Base-by-base conservation (phyloP, 768 basidiomycete species). In the Pluteus cervinus region DNA sequence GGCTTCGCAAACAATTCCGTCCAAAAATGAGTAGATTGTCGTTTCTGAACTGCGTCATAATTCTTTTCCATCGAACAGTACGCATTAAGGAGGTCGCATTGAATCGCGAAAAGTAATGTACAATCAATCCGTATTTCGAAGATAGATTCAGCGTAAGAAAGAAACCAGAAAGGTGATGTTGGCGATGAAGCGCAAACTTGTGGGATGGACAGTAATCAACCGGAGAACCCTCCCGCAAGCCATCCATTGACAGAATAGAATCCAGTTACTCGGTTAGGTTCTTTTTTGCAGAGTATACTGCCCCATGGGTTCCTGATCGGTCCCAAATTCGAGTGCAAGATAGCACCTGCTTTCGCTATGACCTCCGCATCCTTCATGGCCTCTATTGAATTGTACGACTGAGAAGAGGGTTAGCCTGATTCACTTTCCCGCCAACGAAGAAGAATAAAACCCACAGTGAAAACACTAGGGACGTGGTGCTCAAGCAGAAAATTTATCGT, bases 191-290 rank as follows among this genome's bases (percentile, higher is more conserved):
- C n/a, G n/a, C n/a, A n/a, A n/a, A n/a, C n/a, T n/a, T n/a, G n/a
- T n/a, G n/a, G n/a, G n/a, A n/a, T n/a, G n/a, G n/a, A n/a, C n/a
- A n/a, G n/a, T n/a, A n/a, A n/a, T n/a, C n/a, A n/a, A n/a, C n/a
- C n/a, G n/a, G n/a, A n/a, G 32, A 65, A 64, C 1, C 57, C 61
- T 11, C 62, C 61, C 3, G 61, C 51, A 12, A 64, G 42, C 65
- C 65, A 65, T 0, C 54, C 56, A 38, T 60, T 65, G 11, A 43
- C 45, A 5, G 57, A 47, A 45, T 64, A 61, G 38, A 59, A 66
- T 1, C 62, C 62, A 30, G 49, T 49, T 3, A 62, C 48, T 24
- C 42, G 54, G 18, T 43, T 54, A 1, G 62, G 58, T 41, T 61
- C 56, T 16, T 41, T 49, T 34, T 43, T 58, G 7, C 44, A 30